Base-by-base conservation (phyloP, 73 alveolate genomes). In the Stentor coeruleus region DNA sequence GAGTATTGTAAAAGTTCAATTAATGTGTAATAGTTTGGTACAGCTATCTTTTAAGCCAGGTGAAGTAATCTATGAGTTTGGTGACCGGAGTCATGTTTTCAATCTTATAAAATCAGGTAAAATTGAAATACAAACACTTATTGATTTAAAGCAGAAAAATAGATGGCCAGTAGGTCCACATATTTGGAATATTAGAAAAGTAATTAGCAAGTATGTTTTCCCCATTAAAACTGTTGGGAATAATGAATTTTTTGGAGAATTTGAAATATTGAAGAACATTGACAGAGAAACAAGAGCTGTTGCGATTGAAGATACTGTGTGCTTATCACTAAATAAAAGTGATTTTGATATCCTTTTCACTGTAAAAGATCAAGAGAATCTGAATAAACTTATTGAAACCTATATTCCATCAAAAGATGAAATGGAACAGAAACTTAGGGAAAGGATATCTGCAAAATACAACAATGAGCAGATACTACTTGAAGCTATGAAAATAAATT, bases 51-150 rank as follows among this genome's bases (percentile, higher is more conserved):
- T 66, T 31, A 20, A 20, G 33, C 49, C 79, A 20, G 79, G 79
- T 20, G 26, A 33, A 20, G 39, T 33, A 11, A 20, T 66, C 33
- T 66, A 66, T 33, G 79, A 66, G 26, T 31, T 20, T 20, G 15
- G 33, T 1, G 79, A 66, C 36, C 42, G n/a, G 33, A 66, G 79
- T 66, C n/a, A 66, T 1, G 37, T 31, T 31, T 66, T 66, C 33
- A 28, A 66, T 33, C n/a, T 66, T 66, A 66, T 66, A 37, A 66
- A 66, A 40, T 31, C n/a, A 66, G 79, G 79, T 20, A 20, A 66
- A 66, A 40, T 66, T 11, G 79, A 66, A 66, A 26, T 66, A 20
- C 79, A 66, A 2, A 31, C 79, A 20, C 14, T 20, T 26, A 31
- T 66, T 33, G 79, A 66, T 15, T 26, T 66, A 26, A 26, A 66